Percentiles rank a stretch among this genome's conserved stretches.
Conservation (phyloP, 345 rosid genomes). For the Eucalyptus globulus region DNA sequence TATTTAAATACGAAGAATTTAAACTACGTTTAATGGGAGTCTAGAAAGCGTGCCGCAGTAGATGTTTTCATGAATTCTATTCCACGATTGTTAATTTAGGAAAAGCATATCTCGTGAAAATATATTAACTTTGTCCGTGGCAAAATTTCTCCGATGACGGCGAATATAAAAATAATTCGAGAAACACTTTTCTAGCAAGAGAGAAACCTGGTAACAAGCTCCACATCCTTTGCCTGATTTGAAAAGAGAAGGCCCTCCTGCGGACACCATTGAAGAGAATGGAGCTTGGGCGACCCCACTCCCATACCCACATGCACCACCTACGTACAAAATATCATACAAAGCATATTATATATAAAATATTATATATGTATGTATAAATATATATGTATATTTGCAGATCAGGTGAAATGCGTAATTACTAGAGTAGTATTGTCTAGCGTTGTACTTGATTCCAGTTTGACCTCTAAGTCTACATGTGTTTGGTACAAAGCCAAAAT, state of each 20-base stretch:
- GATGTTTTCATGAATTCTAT: background rate
- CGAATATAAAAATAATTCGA: background rate
- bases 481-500: background rate
- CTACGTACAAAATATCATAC: slow-evolving; percentile 1
- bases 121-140: background rate
- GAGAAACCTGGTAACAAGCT: slow-evolving; percentile 49
- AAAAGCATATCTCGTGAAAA: background rate
- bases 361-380: too few species aligned
- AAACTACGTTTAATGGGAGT: background rate
- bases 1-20: background rate
- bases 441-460: background rate
- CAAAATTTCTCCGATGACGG: background rate
- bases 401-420: background rate
- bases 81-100: background rate
- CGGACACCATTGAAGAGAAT: slow-evolving; percentile 30
- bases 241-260: slow-evolving; percentile 46
- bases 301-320: slow-evolving; percentile 69
- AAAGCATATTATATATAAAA: background rate
- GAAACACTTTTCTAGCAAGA: background rate
- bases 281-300: slow-evolving; percentile 24
- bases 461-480: background rate
- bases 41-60: background rate
- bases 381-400: background rate
- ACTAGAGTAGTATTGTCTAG: background rate
- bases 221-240: slow-evolving; percentile 60